Percentiles rank a stretch among this genome's conserved stretches.
These are phyloP conservation scores for Colletotrichum sp. DNA, from an alignment of 2,329 filamentous ascomycete genomes.

Conservation along the genomic window DNA sequence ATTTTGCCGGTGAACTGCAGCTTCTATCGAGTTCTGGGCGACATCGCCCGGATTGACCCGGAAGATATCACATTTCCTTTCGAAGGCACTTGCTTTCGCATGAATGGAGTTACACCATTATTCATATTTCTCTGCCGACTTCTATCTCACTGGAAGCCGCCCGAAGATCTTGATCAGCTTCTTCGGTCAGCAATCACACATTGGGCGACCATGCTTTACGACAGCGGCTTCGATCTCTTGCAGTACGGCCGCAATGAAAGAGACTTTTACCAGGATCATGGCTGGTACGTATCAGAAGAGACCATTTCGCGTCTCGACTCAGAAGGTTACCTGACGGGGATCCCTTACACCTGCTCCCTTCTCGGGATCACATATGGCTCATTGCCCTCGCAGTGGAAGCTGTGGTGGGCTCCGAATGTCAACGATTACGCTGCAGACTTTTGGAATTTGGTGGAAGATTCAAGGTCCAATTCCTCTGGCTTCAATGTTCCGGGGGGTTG, in stretches of 20 bases:
- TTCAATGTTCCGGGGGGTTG: background rate
- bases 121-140: fast-evolving
- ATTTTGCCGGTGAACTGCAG: background rate
- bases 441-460: background rate
- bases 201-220: background rate
- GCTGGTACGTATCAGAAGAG: fast-evolving
- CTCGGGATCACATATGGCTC: background rate
- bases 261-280: fast-evolving
- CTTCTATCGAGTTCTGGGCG: background rate
- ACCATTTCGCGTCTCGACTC: fast-evolving
- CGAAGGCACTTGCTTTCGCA: fast-evolving
- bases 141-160: fast-evolving
- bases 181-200: background rate
- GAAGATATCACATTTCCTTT: background rate
- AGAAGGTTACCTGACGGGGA: background rate
- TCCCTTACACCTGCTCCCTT: background rate
- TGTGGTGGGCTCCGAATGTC: background rate
- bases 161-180: background rate
- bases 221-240: background rate
- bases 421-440: background rate
- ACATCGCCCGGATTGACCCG: fast-evolving
- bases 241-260: fast-evolving
- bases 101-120: fast-evolving
- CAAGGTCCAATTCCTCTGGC: background rate
- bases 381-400: background rate